Evolutionary conservation across 1,284 basidiomycete species (phyloP).

Genomic region (Somion occarium): DNA sequence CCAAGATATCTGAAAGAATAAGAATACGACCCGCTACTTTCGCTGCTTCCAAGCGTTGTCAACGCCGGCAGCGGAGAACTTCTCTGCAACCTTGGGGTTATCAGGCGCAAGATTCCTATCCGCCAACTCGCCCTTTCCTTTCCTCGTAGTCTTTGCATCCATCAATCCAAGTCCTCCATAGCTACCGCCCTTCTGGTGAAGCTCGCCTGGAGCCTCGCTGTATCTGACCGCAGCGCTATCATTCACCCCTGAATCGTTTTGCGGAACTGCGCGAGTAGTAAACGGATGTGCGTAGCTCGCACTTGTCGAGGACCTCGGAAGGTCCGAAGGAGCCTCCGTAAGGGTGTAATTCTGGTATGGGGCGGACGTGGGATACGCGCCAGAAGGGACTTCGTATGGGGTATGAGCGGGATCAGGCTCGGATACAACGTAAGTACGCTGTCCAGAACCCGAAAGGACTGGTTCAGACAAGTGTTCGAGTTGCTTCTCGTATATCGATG

Average conservation of each 20-base stretch:
- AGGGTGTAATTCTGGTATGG: constrained; percentile 42
- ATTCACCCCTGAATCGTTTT: constrained; percentile 39
- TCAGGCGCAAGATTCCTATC: constrained; percentile 43
- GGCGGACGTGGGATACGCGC: constrained; percentile 57
- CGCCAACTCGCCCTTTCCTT: constrained; percentile 31
- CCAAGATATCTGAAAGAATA: not conserved
- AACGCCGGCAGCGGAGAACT: constrained; percentile 40
- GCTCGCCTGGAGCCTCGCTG: constrained; percentile 38
- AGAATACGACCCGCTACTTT: constrained; percentile 23
- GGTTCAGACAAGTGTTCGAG: constrained; percentile 46
- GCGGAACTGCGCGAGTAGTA: constrained; percentile 36
- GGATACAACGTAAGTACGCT: constrained; percentile 62
- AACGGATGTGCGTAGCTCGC: constrained; percentile 38
- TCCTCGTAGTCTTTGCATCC: constrained; percentile 23
- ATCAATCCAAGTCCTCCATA: constrained; percentile 43
- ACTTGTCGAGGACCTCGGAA: constrained; percentile 39
- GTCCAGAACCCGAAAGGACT: constrained; percentile 34
- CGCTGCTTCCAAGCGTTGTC: constrained; percentile 42
- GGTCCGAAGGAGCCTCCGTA: constrained; percentile 32
- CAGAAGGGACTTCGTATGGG: constrained; percentile 60
- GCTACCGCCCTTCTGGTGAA: constrained; percentile 36
- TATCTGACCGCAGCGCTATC: constrained; percentile 42
- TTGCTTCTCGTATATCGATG: constrained; percentile 50
- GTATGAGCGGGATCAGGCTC: constrained; percentile 54
- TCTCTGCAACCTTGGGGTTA: constrained; percentile 33